phyloP scores from a whole-genome alignment of 768 basidiomycete species.

The Panaeolus papilionaceus region DNA sequence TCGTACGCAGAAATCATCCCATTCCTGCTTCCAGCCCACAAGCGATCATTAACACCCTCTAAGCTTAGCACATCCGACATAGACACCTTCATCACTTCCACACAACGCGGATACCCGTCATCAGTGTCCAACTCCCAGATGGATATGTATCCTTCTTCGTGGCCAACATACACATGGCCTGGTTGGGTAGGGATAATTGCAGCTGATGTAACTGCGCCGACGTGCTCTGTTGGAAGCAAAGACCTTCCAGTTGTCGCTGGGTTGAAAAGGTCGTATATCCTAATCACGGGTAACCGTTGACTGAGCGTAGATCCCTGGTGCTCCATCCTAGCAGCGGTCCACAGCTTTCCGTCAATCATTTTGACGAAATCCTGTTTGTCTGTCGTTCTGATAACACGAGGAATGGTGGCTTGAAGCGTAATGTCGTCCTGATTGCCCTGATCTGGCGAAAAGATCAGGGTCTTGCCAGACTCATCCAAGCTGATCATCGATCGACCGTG shows the following conservation, averaged over 20 bases:
- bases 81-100: slow-evolving; percentile 81
- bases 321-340: slow-evolving; percentile 75
- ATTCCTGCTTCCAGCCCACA: slow-evolving; percentile 90
- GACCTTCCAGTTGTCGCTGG: slow-evolving; percentile 61
- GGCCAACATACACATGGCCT: slow-evolving; percentile 79
- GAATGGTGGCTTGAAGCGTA: slow-evolving; percentile 51
- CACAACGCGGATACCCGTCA: slow-evolving; percentile 66
- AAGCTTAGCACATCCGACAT: slow-evolving; percentile 82
- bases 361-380: slow-evolving; percentile 86
- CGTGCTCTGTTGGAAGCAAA: slow-evolving; percentile 67
- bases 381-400: slow-evolving; percentile 68
- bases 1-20: slow-evolving; percentile 88
- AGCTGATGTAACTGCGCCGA: slow-evolving; percentile 85
- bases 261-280: slow-evolving; percentile 79
- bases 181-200: slow-evolving; percentile 75
- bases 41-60: slow-evolving; percentile 80
- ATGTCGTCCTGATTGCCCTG: slow-evolving; percentile 47
- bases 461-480: slow-evolving; percentile 87
- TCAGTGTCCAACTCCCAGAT: slow-evolving; percentile 71
- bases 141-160: slow-evolving; percentile 89
- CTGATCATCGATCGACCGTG: slow-evolving; percentile 74
- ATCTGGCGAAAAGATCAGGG: slow-evolving; percentile 70
- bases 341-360: slow-evolving; percentile 77
- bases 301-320: slow-evolving; percentile 42
- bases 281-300: slow-evolving; percentile 70